Evolutionary conservation across 1,139 yeast genomes (phyloP), one percentile per base, ranked within the genome.

Genomic region (Geotrichum citri-aurantii): DNA sequence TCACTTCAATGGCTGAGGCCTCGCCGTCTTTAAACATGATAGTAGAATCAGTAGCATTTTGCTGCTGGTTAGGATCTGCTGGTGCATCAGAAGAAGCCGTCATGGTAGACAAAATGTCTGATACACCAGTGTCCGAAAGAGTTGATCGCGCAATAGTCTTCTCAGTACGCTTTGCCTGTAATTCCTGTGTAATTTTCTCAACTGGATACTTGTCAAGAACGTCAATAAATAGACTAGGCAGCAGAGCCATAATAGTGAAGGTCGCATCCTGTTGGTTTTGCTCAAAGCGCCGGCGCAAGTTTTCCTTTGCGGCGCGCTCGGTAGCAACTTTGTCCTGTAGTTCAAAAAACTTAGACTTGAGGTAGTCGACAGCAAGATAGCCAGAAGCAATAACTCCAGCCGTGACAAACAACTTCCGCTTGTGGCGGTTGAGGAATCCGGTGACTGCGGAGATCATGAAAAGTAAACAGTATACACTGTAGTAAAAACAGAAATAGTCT

Each of bases 191-290:
- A 65, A 88, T 84, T 60, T 79, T 75, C 68, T 90, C 96, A 29
- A 88, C 92, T 8, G 89, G 87, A 62, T 86, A 77, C 58, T 78
- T 77, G 31, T 80, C 83, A 61, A 84, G 73, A 8, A 89, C 80
- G 27, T 88, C 90, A 24, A 80, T 78, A 4, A 86, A 79, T 59
- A 92, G 77, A 17, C 89, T 89, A 0, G 97, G 96, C 58, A 90
- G 76, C 64, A 93, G 79, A 10, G 96, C 93, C 70, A 88, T 78
- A 60, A 92, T 83, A 0, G 98, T 92, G 73, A 84, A 85, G 59
- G 88, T 80, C 55, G 97, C 89, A 73, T 93, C 98, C 66, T 86
- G 86, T 69, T 92, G 98, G 23, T 97, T 93, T 75, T 91, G 97
- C 57, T 87, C 84, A 69, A 91, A 93, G 62, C 96, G 75, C 19